phyloP scores from a whole-genome alignment of 768 basidiomycete genomes.

The Dioszegia aurantiaca region DNA sequence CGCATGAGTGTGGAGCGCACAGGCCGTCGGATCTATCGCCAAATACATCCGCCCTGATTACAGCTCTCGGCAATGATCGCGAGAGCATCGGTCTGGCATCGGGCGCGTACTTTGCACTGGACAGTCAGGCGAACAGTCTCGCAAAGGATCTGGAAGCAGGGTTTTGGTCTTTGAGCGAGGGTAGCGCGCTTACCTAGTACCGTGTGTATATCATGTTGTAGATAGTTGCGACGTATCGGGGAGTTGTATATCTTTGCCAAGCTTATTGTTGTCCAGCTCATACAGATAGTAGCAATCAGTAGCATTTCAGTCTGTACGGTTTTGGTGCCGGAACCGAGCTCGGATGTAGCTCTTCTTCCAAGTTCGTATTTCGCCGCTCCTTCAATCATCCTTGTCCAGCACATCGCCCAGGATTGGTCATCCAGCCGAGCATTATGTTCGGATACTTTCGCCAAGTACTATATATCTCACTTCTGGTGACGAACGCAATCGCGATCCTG shows the following conservation, averaged over 20 bases:
- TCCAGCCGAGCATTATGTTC: constrained; percentile 20
- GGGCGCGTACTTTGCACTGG: no score
- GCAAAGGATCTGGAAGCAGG: background rate
- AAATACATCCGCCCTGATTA: background rate
- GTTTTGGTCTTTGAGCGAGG: background rate
- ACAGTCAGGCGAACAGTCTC: background rate
- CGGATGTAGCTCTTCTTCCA: background rate
- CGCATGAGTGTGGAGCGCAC: background rate
- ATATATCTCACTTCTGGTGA: constrained; percentile 79
- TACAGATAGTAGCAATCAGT: no score
- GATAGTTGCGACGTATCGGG: no score
- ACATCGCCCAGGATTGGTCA: background rate
- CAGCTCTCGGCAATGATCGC: no score
- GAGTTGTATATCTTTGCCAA: no score
- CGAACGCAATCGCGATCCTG: constrained; percentile 91
- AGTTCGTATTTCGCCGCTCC: background rate
- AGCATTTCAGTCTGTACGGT: no score
- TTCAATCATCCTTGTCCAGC: background rate
- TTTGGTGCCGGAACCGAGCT: no score
- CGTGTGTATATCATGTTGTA: no score
- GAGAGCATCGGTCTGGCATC: no score
- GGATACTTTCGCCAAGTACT: constrained; percentile 58
- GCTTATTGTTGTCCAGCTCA: no score
- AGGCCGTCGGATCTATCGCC: background rate
- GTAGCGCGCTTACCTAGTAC: no score